Evolutionary conservation across 2,329 filamentous ascomycete genomes (phyloP).

Genomic region (Niveomyces coronatus): DNA sequence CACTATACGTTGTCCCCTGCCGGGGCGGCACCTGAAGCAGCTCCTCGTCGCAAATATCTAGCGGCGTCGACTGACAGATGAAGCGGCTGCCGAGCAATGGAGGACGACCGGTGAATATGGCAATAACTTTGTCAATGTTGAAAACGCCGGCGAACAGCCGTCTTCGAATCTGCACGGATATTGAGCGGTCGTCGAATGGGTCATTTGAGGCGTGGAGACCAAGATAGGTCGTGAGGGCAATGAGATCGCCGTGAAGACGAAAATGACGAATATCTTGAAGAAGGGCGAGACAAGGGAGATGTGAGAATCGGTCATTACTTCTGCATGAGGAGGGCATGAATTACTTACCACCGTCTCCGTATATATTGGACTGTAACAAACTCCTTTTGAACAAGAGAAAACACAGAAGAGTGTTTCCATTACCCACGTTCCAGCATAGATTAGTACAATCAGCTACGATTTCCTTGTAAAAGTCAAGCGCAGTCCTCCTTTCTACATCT

Average conservation of each 20-base stretch:
- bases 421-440: slow-evolving; percentile 18
- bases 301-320: not conserved
- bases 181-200: slow-evolving; percentile 4
- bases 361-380: slow-evolving; percentile 23
- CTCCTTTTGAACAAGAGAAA: slow-evolving; percentile 20
- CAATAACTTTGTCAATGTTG: slow-evolving; percentile 25
- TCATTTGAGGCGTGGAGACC: slow-evolving; percentile 9
- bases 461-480: slow-evolving; percentile 13
- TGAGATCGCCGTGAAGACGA: slow-evolving; percentile 9
- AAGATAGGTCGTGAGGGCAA: slow-evolving; percentile 10
- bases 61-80: slow-evolving; percentile 27
- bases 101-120: slow-evolving; percentile 32
- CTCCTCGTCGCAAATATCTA: slow-evolving; percentile 28
- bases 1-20: slow-evolving; percentile 6
- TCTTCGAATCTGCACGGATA: slow-evolving; percentile 11
- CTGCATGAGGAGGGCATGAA: not conserved
- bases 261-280: slow-evolving; percentile 10
- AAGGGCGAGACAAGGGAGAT: not conserved
- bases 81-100: slow-evolving; percentile 27
- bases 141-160: slow-evolving; percentile 23
- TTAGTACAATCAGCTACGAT: slow-evolving; percentile 15
- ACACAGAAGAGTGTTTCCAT: slow-evolving; percentile 23
- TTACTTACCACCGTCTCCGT: slow-evolving; percentile 25
- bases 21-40: slow-evolving; percentile 22
- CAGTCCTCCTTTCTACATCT: slow-evolving; percentile 4